A percentile compares a stretch with the other conserved stretches of the same genome.
Evolutionary conservation across 1,284 basidiomycete species (phyloP).

Genomic region (Peniophora sp.): DNA sequence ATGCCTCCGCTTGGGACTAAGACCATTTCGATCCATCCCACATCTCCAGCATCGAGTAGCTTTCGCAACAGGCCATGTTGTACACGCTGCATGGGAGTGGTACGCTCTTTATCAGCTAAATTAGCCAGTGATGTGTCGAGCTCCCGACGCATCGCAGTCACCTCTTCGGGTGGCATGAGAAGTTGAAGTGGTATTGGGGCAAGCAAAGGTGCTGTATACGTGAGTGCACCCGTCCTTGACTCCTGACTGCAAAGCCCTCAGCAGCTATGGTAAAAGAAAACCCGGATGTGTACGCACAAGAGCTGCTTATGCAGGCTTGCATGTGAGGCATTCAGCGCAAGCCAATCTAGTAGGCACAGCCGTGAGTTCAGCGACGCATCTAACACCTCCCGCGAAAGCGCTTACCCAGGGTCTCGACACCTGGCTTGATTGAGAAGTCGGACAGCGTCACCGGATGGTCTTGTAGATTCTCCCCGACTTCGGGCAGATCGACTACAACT

Average conservation of each 20-base stretch:
- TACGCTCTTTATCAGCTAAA: background rate
- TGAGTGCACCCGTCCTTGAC: background rate
- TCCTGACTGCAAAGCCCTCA: background rate
- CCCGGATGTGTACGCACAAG: no score
- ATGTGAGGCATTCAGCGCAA: background rate
- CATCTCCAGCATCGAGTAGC: conserved; percentile 8
- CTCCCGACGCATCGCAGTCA: conserved; percentile 3
- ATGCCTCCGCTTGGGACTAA: conserved; percentile 11
- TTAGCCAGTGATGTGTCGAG: conserved; percentile 6
- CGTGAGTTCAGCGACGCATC: conserved; percentile 5
- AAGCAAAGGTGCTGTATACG: background rate
- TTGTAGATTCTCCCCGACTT: conserved; percentile 11
- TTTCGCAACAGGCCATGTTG: conserved; percentile 9
- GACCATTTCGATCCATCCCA: conserved; percentile 10
- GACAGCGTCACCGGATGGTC: conserved; percentile 11
- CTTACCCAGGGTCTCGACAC: conserved; percentile 10
- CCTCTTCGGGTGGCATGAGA: background rate
- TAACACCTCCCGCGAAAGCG: no score
- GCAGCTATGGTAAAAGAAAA: no score
- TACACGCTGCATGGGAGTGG: conserved; percentile 8
- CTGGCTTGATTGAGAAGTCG: conserved; percentile 8
- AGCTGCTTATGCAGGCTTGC: background rate
- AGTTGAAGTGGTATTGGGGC: background rate
- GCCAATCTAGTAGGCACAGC: background rate
- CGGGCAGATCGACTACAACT: conserved; percentile 11